A percentile compares a stretch with the other conserved stretches of the same genome.
Evolutionary conservation across 163 green algal genomes (phyloP).

Genomic region (Chloroidium sp.): DNA sequence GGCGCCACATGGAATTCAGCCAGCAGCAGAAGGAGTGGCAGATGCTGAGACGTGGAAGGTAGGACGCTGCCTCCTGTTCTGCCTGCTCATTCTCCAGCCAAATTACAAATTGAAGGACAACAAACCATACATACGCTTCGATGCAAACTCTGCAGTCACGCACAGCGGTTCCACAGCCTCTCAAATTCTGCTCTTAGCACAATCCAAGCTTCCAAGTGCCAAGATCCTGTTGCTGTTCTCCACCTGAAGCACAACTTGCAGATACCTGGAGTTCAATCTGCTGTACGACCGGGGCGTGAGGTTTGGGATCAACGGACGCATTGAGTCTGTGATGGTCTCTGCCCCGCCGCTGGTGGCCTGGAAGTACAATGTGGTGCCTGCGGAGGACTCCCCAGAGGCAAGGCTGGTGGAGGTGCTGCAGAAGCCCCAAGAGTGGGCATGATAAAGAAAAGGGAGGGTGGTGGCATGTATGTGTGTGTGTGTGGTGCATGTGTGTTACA

Average conservation of each 20-base stretch:
- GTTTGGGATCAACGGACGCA: constrained; percentile 78
- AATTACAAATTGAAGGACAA: too few relatives aligned
- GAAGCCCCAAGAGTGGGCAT: constrained; percentile 57
- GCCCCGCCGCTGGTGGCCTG: constrained; percentile 41
- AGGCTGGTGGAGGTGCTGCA: constrained; percentile 55
- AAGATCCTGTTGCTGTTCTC: not conserved
- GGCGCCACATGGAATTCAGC: constrained; percentile 37
- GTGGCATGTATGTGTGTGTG: too few relatives aligned
- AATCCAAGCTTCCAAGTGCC: not conserved
- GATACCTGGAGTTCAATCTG: constrained; percentile 96
- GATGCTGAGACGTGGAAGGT: constrained; percentile 58
- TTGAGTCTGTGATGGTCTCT: constrained; percentile 95
- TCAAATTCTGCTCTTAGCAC: constrained; percentile 5
- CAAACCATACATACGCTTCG: too few relatives aligned
- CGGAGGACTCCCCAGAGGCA: constrained; percentile 49
- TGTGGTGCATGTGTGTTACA: too few relatives aligned
- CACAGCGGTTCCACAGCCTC: too few relatives aligned
- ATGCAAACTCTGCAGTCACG: too few relatives aligned
- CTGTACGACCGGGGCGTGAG: constrained; percentile 91
- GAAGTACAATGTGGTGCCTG: constrained; percentile 50
- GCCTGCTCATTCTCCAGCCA: too few relatives aligned
- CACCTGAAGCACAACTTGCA: not conserved
- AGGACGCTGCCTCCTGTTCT: too few relatives aligned
- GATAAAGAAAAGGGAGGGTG: not conserved
- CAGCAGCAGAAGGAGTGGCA: constrained; percentile 85